phyloP scores from a whole-genome alignment of 176 grass and related monocot genomes.

The Carex littledalei region DNA sequence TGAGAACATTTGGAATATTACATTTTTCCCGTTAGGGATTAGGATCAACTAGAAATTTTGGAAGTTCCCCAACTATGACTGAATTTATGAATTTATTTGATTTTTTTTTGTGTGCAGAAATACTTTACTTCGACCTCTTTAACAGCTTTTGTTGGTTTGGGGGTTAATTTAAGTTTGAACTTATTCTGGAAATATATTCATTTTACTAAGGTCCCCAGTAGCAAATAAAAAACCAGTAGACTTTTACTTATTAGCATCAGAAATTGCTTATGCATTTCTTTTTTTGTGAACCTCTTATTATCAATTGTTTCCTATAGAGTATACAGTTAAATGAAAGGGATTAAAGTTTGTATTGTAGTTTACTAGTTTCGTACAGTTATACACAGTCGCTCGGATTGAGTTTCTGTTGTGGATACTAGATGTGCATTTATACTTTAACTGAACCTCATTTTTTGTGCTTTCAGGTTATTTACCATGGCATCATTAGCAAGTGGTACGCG shows the following conservation, averaged over 20 bases:
- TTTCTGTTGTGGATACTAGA: neutral
- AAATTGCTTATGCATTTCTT: neutral
- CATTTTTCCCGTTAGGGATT: neutral
- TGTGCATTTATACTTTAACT: neutral
- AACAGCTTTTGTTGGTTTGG: neutral
- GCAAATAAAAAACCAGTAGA: neutral
- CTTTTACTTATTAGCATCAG: neutral
- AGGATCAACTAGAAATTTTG: neutral
- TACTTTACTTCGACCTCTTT: neutral
- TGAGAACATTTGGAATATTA: neutral
- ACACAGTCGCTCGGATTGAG: neutral
- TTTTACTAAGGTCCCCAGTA: neutral
- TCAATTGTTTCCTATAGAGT: neutral
- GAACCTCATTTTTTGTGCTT: neutral
- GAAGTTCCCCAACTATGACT: neutral
- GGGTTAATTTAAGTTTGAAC: neutral
- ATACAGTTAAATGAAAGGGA: neutral
- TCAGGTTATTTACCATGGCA: slow-evolving; percentile 19
- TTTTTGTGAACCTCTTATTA: neutral
- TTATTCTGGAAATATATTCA: neutral
- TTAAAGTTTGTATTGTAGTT: neutral
- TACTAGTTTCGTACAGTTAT: neutral
- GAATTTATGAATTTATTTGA: neutral
- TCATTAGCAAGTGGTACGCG: neutral
- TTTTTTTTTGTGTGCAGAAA: neutral